Percentiles rank a stretch among this genome's conserved stretches.
Conservation (phyloP, 2,329 filamentous ascomycete species). For the Ceratocystiopsis brevicomis region DNA sequence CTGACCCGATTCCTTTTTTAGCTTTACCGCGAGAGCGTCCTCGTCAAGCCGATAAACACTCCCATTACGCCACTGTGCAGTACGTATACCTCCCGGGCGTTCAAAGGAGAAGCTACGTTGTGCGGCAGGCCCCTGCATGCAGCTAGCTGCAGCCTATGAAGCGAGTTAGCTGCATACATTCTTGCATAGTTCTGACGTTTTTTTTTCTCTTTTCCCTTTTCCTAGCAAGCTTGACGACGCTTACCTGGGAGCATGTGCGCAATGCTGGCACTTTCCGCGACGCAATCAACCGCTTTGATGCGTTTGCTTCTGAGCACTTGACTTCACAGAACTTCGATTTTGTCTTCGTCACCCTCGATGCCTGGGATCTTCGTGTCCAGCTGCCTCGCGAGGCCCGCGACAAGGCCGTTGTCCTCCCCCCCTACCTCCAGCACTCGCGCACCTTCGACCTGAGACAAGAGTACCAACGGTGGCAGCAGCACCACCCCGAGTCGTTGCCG, state of each 20-base stretch:
- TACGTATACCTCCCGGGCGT: conserved; percentile 30
- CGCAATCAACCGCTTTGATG: conserved; percentile 85
- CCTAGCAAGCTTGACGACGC: conserved; percentile 81
- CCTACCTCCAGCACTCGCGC: conserved; percentile 92
- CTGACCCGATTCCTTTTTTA: conserved; percentile 19
- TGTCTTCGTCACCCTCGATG: conserved; percentile 93
- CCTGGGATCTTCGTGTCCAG: conserved; percentile 96
- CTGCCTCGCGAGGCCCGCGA: conserved; percentile 92
- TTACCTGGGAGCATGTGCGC: conserved; percentile 98
- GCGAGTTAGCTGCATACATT: too few relatives aligned
- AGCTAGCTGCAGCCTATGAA: too few relatives aligned
- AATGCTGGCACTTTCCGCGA: conserved; percentile 95
- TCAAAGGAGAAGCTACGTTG: too few relatives aligned
- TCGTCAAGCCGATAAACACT: conserved; percentile 96
- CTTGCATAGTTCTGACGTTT: neutral
- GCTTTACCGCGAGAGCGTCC: conserved; percentile 87
- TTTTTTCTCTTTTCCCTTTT: too few relatives aligned
- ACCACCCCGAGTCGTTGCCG: conserved; percentile 90
- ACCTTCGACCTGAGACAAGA: conserved; percentile 94
- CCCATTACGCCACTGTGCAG: conserved; percentile 97
- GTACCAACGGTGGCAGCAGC: conserved; percentile 96
- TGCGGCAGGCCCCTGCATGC: too few relatives aligned
- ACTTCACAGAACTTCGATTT: conserved; percentile 86
- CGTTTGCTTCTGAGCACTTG: conserved; percentile 82
- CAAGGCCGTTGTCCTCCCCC: conserved; percentile 89